Evolutionary conservation across 352 stramenopile species (phyloP).

Genomic region (Phytopythium helicoides): DNA sequence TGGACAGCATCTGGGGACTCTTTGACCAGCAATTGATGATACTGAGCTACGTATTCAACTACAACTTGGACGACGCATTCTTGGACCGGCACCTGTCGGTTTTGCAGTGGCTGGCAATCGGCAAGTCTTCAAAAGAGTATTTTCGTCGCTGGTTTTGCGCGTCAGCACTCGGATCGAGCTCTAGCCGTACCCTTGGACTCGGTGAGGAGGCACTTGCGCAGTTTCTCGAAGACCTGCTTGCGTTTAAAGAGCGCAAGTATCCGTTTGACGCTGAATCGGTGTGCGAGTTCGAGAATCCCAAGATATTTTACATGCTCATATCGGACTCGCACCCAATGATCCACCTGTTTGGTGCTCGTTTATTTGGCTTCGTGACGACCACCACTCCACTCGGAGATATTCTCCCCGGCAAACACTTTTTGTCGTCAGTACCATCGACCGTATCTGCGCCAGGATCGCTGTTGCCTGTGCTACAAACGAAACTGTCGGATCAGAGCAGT

Average conservation of each 20-base stretch:
- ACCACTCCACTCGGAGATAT: constrained; percentile 41
- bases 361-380: constrained; percentile 73
- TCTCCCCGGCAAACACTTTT: constrained; percentile 42
- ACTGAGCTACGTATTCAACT: constrained; percentile 72
- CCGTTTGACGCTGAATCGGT: constrained; percentile 69
- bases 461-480: constrained; percentile 47
- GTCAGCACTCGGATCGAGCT: constrained; percentile 17
- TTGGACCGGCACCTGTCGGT: constrained; percentile 45
- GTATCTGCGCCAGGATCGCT: constrained; percentile 30
- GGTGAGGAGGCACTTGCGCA: constrained; percentile 57
- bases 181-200: constrained; percentile 26
- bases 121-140: constrained; percentile 75
- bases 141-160: constrained; percentile 73
- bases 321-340: constrained; percentile 77
- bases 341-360: constrained; percentile 63
- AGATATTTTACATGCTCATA: constrained; percentile 71
- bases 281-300: constrained; percentile 76
- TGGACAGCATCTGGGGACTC: constrained; percentile 72
- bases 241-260: constrained; percentile 77
- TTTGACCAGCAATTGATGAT: constrained; percentile 76
- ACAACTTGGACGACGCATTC: constrained; percentile 54
- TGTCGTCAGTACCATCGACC: constrained; percentile 44
- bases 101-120: constrained; percentile 72
- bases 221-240: constrained; percentile 70
- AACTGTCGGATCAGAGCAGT: constrained; percentile 18